These are phyloP conservation scores for Selaginella moellendorffii DNA, from an alignment of 75 land plant genomes.

Conservation along the genomic window DNA sequence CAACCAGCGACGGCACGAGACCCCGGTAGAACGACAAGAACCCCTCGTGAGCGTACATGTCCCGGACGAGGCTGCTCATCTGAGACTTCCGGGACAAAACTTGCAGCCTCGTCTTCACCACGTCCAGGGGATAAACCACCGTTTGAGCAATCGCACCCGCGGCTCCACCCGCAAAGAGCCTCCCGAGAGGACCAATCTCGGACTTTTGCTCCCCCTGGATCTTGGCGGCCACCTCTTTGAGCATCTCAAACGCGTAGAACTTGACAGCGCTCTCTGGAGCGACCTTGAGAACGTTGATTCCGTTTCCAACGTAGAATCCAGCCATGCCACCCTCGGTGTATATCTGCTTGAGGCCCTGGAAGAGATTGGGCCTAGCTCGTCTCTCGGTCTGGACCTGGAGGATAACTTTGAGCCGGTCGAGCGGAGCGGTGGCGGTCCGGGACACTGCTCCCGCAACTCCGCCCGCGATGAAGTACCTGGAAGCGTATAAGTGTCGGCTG, in stretches of 20 bases:
- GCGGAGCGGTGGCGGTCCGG: conserved; percentile 79
- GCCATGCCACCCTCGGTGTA: conserved; percentile 41
- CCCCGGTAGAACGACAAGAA: conserved; percentile 64
- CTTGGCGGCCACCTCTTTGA: conserved; percentile 36
- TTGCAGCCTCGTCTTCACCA: conserved; percentile 76
- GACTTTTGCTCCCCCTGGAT: conserved; percentile 27
- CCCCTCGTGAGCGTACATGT: conserved; percentile 65
- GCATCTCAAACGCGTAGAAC: conserved; percentile 65
- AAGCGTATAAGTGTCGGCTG: conserved; percentile 43
- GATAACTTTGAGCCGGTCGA: conserved; percentile 72
- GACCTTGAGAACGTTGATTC: conserved; percentile 75
- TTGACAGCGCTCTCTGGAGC: conserved; percentile 89
- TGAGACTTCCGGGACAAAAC: conserved; percentile 45
- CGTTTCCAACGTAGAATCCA: conserved; percentile 82
- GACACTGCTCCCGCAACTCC: conserved; percentile 80
- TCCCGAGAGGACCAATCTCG: conserved; percentile 51
- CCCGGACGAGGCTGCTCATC: conserved; percentile 33
- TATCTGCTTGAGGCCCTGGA: conserved; percentile 39
- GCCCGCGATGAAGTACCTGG: conserved; percentile 65
- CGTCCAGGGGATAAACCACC: conserved; percentile 75
- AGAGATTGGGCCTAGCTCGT: conserved; percentile 15
- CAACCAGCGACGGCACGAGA: conserved; percentile 62
- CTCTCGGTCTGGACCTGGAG: conserved; percentile 50
- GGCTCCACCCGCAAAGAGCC: conserved; percentile 69
- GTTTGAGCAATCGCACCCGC: conserved; percentile 90